Base-by-base conservation (phyloP, 306 rosid genomes). In the Rosa lucieae region DNA sequence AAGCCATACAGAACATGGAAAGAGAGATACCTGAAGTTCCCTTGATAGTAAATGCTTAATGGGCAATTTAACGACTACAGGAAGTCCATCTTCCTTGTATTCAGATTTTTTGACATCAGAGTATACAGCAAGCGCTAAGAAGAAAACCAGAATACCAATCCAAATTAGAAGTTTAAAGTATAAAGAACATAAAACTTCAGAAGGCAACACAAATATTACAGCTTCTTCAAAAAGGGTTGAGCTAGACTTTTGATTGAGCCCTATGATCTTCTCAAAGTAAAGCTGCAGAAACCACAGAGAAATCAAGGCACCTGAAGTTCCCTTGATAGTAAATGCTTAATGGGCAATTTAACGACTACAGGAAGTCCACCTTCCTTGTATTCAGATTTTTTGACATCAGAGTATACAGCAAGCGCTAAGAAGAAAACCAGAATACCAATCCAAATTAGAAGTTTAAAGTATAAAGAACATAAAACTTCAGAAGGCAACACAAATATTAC, bases 301-400 rank as follows among this genome's bases (percentile, higher is more conserved):
- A n/a, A n/a, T n/a, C n/a, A n/a, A n/a, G n/a, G n/a, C n/a, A 92
- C 98, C 93, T 87, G 93, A 79, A 92, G 97, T 79, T 94, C 98
- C 89, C 82, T 90, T 70, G 97, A 88, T 56, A 94, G 73, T 67
- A 88, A 83, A 82, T 87, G 97, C 87, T 85, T 92, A 80, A 89
- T 83, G 49, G 99, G 97, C 70, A 85, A 78, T 87, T 94, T 94
- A 67, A 82, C 74, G 74, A 92, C 99, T 69, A 86, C 68, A 37
- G 91, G 79, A 81, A 89, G 84, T 37, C 86, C 91, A 70, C 92
- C 98, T 42, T 94, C 98, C 84, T 86, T 92, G 82, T 74, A 82
- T 78, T 94, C 97, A 49, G 85, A 76, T 80, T 86, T 91, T 82
- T 88, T 91, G 59, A 84, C 83, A 67, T 89, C 94, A 77, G 90